phyloP scores from a whole-genome alignment of 352 stramenopile species.

The Globisporangium viniferum region DNA sequence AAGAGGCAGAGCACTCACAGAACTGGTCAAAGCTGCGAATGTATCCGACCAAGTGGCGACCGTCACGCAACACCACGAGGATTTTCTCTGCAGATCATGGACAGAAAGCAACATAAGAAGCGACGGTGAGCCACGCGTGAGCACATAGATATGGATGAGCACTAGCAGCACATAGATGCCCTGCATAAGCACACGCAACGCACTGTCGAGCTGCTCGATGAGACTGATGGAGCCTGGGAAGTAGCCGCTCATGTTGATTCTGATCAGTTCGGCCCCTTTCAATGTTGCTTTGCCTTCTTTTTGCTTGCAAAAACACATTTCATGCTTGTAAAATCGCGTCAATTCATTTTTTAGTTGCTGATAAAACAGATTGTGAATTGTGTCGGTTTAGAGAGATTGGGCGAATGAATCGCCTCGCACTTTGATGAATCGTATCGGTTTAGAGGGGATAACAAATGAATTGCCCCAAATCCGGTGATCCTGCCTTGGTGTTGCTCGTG shows the following conservation, averaged over 20 bases:
- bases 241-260: conserved; percentile 56
- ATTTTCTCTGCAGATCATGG: conserved; percentile 62
- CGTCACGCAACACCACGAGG: conserved; percentile 93
- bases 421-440: neutral
- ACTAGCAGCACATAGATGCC: neutral
- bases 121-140: neutral
- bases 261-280: conserved; percentile 1
- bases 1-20: conserved; percentile 43
- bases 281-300: conserved; percentile 2
- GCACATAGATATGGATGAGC: neutral
- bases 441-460: conserved; percentile 13
- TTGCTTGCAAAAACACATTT: conserved; percentile 1
- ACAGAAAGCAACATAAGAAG: neutral
- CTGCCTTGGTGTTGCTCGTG: neutral
- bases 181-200: conserved; percentile 16
- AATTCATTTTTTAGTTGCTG: conserved; percentile 14
- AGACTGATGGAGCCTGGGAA: conserved; percentile 82
- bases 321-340: neutral
- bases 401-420: conserved; percentile 18
- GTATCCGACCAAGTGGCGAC: conserved; percentile 92
- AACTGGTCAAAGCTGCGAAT: conserved; percentile 87
- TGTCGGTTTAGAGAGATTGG: neutral
- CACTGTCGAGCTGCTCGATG: conserved; percentile 84
- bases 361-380: neutral
- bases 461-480: conserved; percentile 16